These are phyloP conservation scores for Bidens hawaiensis DNA, from an alignment of 140 eudicot species.

Conservation along the genomic window DNA sequence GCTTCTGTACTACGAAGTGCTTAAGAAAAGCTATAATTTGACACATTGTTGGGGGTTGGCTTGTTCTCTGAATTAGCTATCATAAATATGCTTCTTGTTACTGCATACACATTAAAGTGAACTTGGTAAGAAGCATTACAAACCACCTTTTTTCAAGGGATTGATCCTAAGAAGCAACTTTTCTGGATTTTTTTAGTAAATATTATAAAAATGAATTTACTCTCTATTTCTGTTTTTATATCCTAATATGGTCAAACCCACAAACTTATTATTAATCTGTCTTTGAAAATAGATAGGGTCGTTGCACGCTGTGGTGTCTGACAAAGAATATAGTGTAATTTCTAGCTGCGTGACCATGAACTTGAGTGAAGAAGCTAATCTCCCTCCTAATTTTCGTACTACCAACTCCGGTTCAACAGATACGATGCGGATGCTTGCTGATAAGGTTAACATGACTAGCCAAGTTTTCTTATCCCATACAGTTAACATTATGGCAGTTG, in stretches of 20 bases:
- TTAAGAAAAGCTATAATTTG: neutral
- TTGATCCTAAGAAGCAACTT: neutral
- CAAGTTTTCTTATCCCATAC: slow-evolving; percentile 84
- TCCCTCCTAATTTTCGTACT: slow-evolving; percentile 89
- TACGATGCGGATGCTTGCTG: slow-evolving; percentile 65
- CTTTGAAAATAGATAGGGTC: slow-evolving; percentile 62
- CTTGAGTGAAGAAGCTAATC: slow-evolving; percentile 65
- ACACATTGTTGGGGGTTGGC: neutral
- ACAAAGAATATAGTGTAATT: slow-evolving; percentile 79
- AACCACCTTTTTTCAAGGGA: neutral
- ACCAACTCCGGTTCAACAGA: slow-evolving; percentile 55
- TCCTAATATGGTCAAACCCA: slow-evolving; percentile 11
- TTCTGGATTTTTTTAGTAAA: neutral
- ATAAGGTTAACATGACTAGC: slow-evolving; percentile 85
- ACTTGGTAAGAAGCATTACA: neutral
- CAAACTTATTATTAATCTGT: slow-evolving; percentile 2
- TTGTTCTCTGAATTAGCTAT: neutral
- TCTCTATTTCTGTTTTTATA: slow-evolving; percentile 7
- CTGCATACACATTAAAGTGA: neutral
- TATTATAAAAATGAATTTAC: neutral
- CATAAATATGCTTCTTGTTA: neutral
- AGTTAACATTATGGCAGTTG: slow-evolving; percentile 65
- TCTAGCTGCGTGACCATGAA: slow-evolving; percentile 64
- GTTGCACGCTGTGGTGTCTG: slow-evolving; percentile 75
- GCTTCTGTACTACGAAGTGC: neutral